Percentiles rank a stretch among this genome's conserved stretches.
Conservation (phyloP, 1,284 basidiomycete genomes). For the Sanghuangporus sanghuang region DNA sequence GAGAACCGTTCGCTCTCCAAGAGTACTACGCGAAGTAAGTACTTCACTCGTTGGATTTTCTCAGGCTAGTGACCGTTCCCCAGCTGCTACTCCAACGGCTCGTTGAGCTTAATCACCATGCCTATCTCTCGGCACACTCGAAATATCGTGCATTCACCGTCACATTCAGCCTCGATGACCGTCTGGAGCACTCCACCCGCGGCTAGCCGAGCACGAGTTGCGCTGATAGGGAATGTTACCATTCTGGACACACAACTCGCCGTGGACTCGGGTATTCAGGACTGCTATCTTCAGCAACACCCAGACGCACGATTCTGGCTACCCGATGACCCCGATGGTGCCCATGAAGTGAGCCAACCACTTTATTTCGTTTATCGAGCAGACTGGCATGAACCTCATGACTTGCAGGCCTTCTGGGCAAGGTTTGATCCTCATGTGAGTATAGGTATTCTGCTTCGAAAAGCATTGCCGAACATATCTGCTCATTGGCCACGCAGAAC, state of each 20-base stretch:
- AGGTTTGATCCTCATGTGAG: conserved; percentile 48
- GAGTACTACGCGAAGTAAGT: conserved; percentile 49
- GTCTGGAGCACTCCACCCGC: conserved; percentile 39
- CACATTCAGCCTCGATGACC: conserved; percentile 48
- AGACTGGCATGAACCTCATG: conserved; percentile 12
- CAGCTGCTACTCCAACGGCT: conserved; percentile 56
- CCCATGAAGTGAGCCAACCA: conserved; percentile 33
- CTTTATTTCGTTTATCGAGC: not conserved
- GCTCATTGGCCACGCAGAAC: conserved; percentile 28
- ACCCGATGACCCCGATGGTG: conserved; percentile 40
- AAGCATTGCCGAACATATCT: not conserved
- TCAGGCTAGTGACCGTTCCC: not conserved
- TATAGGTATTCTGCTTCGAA: not conserved
- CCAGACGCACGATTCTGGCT: conserved; percentile 48
- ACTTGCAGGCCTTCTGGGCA: conserved; percentile 45
- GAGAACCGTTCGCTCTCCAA: conserved; percentile 54
- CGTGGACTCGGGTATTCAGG: conserved; percentile 31
- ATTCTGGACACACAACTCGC: conserved; percentile 33
- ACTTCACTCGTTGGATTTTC: not conserved
- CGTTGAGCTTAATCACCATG: conserved; percentile 54
- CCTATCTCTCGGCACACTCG: conserved; percentile 57
- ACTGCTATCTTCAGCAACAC: conserved; percentile 43
- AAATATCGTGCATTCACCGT: conserved; percentile 45
- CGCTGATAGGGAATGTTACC: conserved; percentile 51
- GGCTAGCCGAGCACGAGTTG: conserved; percentile 43